Evolutionary conservation across 805 yeast species (phyloP).

Genomic region (Cyberlindnera euphorbiae): DNA sequence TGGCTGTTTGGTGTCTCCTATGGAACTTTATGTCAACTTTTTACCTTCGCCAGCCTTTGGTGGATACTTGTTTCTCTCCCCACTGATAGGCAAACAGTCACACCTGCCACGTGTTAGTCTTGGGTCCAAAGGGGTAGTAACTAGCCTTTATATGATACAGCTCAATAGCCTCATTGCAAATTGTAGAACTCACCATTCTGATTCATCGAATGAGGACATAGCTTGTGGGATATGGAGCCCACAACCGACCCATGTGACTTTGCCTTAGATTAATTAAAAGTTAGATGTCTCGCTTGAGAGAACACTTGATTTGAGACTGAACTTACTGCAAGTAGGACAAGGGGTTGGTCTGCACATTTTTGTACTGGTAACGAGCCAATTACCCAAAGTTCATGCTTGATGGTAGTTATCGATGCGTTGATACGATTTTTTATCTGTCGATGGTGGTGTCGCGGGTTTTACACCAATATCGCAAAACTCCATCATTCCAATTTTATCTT

Average conservation of each 20-base stretch:
- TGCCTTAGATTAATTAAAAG: conserved; percentile 4
- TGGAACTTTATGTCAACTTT: background rate
- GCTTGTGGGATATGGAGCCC: conserved; percentile 19
- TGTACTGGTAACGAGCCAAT: background rate
- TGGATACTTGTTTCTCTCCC: conserved; percentile 14
- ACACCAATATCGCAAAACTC: no score
- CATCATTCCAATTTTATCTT: no score
- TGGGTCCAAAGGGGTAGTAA: background rate
- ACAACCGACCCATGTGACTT: conserved; percentile 19
- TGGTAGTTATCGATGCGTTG: no score
- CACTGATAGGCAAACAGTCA: conserved; percentile 10
- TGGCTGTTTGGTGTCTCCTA: no score
- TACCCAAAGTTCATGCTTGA: no score
- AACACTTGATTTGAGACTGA: no score
- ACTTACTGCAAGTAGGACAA: conserved; percentile 19
- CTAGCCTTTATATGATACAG: no score
- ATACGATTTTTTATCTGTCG: no score
- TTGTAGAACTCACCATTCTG: conserved; percentile 12
- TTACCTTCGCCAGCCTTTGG: conserved; percentile 17
- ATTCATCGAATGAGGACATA: conserved; percentile 9
- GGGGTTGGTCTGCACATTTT: conserved; percentile 16
- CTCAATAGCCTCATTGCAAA: background rate
- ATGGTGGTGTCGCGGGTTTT: no score
- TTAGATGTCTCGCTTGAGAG: no score
- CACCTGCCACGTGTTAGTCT: conserved; percentile 10